Percentiles rank a stretch among this genome's conserved stretches.
Conservation (phyloP, 208 protist species). For the Leishmania major region DNA sequence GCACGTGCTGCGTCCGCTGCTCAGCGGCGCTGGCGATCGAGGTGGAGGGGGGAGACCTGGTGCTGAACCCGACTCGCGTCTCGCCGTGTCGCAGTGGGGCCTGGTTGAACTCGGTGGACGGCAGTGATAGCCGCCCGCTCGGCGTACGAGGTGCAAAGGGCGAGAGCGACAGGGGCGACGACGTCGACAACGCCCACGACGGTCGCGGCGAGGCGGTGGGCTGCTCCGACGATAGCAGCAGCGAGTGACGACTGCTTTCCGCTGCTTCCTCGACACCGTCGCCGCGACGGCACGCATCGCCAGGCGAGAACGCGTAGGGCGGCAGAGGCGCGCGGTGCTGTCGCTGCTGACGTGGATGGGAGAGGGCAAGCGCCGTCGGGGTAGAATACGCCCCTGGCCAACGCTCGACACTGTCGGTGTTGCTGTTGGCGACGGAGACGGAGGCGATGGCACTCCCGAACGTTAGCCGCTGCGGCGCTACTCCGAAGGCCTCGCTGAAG, state of each 20-base stretch:
- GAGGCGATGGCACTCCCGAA: constrained; percentile 27
- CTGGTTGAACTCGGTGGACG: constrained; percentile 12
- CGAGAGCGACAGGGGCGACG: not conserved
- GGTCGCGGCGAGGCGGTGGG: constrained; percentile 6
- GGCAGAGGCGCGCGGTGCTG: constrained; percentile 7
- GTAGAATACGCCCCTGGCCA: constrained; percentile 18
- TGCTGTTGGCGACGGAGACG: constrained; percentile 1
- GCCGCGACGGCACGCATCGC: not conserved
- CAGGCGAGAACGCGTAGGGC: constrained; percentile 6
- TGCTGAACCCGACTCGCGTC: not conserved
- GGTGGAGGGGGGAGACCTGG: not conserved
- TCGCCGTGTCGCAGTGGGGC: constrained; percentile 11
- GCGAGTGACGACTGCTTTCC: constrained; percentile 1
- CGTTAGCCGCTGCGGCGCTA: constrained; percentile 28
- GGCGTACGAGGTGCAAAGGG: constrained; percentile 17
- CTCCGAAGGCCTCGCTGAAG: not conserved
- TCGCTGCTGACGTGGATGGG: not conserved
- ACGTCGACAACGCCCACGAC: constrained; percentile 2
- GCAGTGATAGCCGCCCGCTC: constrained; percentile 16
- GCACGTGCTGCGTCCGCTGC: not conserved
- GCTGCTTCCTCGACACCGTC: not conserved
- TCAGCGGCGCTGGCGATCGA: not conserved
- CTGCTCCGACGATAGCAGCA: constrained; percentile 1
- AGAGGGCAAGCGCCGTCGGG: not conserved
- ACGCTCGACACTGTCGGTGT: constrained; percentile 18